Conservation (phyloP, 75 land plant genomes). For the Isoetes taiwanensis region DNA sequence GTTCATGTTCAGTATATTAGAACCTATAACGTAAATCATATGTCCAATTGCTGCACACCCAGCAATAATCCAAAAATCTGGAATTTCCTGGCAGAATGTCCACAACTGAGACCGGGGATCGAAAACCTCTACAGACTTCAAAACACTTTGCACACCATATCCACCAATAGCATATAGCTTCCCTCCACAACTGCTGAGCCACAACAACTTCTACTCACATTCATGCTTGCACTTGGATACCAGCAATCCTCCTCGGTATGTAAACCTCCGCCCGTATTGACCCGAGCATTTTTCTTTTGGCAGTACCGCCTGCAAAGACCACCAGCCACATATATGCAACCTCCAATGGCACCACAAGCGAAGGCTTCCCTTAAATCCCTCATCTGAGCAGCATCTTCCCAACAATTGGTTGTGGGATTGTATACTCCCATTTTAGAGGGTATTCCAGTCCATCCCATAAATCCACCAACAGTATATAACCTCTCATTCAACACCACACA, state of each 20-base stretch:
- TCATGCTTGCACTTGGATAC: slow-evolving; percentile 1
- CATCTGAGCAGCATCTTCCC: slow-evolving; percentile 10
- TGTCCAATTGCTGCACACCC: slow-evolving; percentile 10
- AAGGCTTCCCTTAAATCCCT: slow-evolving; percentile 5
- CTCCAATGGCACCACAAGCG: slow-evolving; percentile 9
- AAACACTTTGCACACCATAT: neutral
- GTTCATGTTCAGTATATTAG: slow-evolving; percentile 2
- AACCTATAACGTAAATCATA: slow-evolving; percentile 9
- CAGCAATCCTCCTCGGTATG: neutral
- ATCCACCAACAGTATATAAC: slow-evolving; percentile 10
- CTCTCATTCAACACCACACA: neutral
- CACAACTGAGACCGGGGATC: neutral
- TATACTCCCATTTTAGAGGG: slow-evolving; percentile 10
- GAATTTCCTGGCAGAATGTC: neutral
- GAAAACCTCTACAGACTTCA: slow-evolving; percentile 6
- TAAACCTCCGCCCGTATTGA: neutral
- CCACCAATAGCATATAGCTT: slow-evolving; percentile 12
- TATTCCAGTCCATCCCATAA: slow-evolving; percentile 1
- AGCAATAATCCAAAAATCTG: neutral
- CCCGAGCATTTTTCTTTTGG: neutral
- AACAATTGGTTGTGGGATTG: neutral
- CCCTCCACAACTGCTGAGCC: slow-evolving; percentile 9
- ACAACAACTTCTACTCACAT: slow-evolving; percentile 6
- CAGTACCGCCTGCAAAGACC: slow-evolving; percentile 8
- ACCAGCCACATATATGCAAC: slow-evolving; percentile 11